Evolutionary conservation across 208 protist species (phyloP), one percentile per base, ranked within the genome.

Genomic region (Trichomonas gallinae): DNA sequence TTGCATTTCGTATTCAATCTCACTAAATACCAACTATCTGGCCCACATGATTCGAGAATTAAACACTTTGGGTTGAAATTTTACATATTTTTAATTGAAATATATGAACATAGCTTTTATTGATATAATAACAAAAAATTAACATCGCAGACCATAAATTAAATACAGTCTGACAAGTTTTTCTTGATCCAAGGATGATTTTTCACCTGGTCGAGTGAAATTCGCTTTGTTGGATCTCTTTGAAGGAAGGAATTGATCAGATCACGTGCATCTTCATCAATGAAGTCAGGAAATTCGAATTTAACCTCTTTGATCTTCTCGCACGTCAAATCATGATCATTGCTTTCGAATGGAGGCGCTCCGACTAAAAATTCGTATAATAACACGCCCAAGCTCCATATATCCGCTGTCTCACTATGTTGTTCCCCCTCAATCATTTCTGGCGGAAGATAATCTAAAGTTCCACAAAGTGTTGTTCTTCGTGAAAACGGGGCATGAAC

Each of bases 371-470:
- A 96, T 96, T 96, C 96, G 63, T 96, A 97, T 31, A 97, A 96
- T 23, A 97, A 82, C 0, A 97, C 96, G 72, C 96, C 96, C 1
- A 97, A 72, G 2, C 31, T 63, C 96, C 96, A 97, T 13, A 97
- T 96, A 96, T 97, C 96, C 1, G 96, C 97, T 34, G 58, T 88
- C 88, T 83, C 26, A 93, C 97, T 96, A 91, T 97, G 97, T 3
- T 51, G 93, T 63, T 97, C 97, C 11, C 97, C 97, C 87, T 97
- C 97, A n/a, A 97, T 88, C 97, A 97, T 97, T 96, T 99, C 99
- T 0, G 99, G 99, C 15, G 99, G 99, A 44, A 99, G 98, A 97
- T 99, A 99, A 98, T 99, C 99, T 3, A 99, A 98, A 6, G 99
- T 99, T n/a, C 99, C 99, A 97, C 99, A 99, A 38, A 98, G 98